These are phyloP conservation scores for Kondoa subrosea DNA, from an alignment of 768 basidiomycete genomes.

Conservation along the genomic window DNA sequence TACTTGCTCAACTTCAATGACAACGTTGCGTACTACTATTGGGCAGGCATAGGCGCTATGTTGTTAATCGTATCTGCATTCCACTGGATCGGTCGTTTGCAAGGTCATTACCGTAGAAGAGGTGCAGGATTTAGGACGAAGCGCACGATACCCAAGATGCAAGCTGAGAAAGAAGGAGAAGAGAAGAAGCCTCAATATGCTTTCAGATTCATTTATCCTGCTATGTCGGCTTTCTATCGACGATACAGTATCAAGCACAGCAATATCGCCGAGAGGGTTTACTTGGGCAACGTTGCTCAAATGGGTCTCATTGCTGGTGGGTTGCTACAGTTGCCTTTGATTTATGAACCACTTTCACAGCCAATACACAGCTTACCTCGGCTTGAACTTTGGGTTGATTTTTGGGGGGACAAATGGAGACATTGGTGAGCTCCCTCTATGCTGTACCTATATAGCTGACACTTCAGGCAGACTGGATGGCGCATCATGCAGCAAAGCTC, in stretches of 20 bases:
- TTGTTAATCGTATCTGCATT: neutral
- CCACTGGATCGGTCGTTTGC: neutral
- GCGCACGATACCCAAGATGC: neutral
- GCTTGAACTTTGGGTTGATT: neutral
- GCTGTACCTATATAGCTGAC: too few species aligned
- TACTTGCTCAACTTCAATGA: neutral
- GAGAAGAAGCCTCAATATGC: neutral
- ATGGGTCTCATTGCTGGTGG: neutral
- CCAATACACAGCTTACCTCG: neutral
- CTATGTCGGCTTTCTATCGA: neutral
- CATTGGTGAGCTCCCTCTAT: neutral
- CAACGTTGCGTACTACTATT: neutral
- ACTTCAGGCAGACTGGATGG: neutral
- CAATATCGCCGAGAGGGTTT: neutral
- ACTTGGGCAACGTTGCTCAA: neutral
- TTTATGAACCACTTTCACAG: too few species aligned
- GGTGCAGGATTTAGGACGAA: neutral
- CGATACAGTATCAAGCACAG: neutral
- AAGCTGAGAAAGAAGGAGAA: neutral
- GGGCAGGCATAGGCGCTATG: neutral
- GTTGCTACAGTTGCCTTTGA: too few species aligned
- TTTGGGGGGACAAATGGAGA: neutral
- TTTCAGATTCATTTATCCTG: neutral
- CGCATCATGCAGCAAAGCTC: constrained; percentile 2
- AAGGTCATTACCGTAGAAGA: neutral